These are phyloP conservation scores for Quercus tomentella DNA, from an alignment of 331 rosid genomes.

Conservation along the genomic window DNA sequence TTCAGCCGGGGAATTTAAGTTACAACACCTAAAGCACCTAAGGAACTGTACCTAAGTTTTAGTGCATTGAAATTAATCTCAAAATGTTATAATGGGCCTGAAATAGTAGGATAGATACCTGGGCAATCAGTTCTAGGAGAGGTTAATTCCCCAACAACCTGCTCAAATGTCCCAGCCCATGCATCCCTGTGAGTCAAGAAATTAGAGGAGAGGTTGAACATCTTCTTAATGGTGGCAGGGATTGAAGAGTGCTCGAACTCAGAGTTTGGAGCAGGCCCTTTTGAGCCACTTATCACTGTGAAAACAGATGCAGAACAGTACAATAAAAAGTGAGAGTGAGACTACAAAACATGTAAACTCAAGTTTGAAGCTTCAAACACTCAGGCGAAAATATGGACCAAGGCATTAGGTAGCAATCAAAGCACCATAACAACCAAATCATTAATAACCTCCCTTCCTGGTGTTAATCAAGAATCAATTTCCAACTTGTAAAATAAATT, in stretches of 20 bases:
- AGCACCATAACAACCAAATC: background rate
- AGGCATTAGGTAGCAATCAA: background rate
- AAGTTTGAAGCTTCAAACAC: conserved; percentile 12
- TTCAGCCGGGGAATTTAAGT: too few relatives aligned
- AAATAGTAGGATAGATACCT: conserved; percentile 34
- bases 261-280: conserved; percentile 82
- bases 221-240: conserved; percentile 96
- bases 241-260: conserved; percentile 97
- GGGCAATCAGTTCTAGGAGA: conserved; percentile 97
- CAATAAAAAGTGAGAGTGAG: conserved; percentile 16
- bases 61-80: background rate
- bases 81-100: background rate
- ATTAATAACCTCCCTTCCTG: background rate
- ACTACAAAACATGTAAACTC: conserved; percentile 13
- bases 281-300: conserved; percentile 68
- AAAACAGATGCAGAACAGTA: conserved; percentile 22
- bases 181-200: conserved; percentile 96
- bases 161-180: conserved; percentile 98
- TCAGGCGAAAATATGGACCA: conserved; percentile 15
- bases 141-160: conserved; percentile 56
- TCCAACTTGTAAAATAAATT: conserved; percentile 1
- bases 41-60: background rate
- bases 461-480: conserved; percentile 5
- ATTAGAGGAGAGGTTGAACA: conserved; percentile 85
- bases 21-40: too few relatives aligned